phyloP scores from a whole-genome alignment of 1,284 basidiomycete genomes.

The Inonotus obliquus region DNA sequence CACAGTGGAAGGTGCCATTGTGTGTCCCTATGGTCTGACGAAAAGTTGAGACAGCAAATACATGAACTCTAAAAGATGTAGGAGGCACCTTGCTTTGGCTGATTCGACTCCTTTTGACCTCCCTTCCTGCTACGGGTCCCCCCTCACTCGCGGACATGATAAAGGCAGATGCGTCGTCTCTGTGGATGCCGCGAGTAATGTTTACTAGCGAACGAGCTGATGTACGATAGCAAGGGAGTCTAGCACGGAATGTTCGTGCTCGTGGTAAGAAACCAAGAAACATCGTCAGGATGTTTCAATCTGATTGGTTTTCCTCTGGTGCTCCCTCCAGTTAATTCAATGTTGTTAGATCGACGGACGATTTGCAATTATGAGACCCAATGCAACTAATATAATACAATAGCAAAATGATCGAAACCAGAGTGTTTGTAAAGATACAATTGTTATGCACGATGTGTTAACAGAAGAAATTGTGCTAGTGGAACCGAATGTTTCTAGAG shows the following conservation, averaged over 20 bases:
- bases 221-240: neutral
- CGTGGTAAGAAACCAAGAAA: neutral
- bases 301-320: neutral
- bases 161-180: neutral
- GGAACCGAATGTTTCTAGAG: neutral
- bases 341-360: neutral
- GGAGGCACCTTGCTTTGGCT: conserved; percentile 4
- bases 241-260: neutral
- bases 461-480: neutral
- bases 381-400: neutral
- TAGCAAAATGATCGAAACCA: neutral
- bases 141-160: conserved; percentile 2
- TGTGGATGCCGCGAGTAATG: neutral
- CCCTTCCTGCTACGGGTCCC: neutral
- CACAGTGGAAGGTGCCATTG: conserved; percentile 95
- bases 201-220: neutral
- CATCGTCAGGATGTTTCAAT: neutral
- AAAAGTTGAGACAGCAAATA: neutral
- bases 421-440: neutral
- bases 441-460: neutral
- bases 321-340: no score
- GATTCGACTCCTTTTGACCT: conserved; percentile 4
- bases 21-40: conserved; percentile 83
- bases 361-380: neutral
- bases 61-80: neutral